Evolutionary conservation across 202 grass and related monocot species (phyloP), one percentile per base, ranked within the genome.

Genomic region (Setaria viridis): DNA sequence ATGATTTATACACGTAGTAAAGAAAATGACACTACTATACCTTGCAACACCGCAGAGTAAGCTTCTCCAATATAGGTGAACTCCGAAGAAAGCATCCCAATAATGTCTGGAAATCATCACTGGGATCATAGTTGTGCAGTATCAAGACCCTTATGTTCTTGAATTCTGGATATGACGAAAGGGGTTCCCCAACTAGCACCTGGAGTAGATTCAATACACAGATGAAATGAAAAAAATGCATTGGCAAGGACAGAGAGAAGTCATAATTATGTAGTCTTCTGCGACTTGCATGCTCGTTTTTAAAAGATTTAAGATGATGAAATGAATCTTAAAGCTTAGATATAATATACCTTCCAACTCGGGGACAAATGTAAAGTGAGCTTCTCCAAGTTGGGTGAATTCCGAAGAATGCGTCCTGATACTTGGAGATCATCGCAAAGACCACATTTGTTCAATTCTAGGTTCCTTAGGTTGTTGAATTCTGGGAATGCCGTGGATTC

Each of bases 1-100:
- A 50, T 42, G 29, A 62, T 20, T 20, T 45, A 6, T 46, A 2
- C 11, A n/a, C 3, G 0, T 20, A 55, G 15, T 35, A 5, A 47
- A 6, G 2, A 2, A 29, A 47, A 19, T 1, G 1, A 19, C 45
- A 17, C 0, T 1, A 46, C 1, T 11, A 20, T 75, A 75, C 72
- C 50, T 57, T 57, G 50, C 50, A 39, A 54, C 19, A 11, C 2
- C 9, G 6, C 64, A 81, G 43, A 11, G 20, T 57, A 20, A 81
- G 79, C 20, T 70, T 73, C 80, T 29, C 48, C 77, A 80, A 4
- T 14, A 67, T 37, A 37, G 60, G 62, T 4, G 62, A 80, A 65
- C 17, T 80, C 9, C 3, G 29, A 19, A 80, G 46, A 34, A 79
- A 67, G 19, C 12, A 5, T 25, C 12, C 19, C 30, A 80, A 33